Base-by-base conservation (phyloP, 2,329 filamentous ascomycete species). In the Paracorniculantispora psalliotae region DNA sequence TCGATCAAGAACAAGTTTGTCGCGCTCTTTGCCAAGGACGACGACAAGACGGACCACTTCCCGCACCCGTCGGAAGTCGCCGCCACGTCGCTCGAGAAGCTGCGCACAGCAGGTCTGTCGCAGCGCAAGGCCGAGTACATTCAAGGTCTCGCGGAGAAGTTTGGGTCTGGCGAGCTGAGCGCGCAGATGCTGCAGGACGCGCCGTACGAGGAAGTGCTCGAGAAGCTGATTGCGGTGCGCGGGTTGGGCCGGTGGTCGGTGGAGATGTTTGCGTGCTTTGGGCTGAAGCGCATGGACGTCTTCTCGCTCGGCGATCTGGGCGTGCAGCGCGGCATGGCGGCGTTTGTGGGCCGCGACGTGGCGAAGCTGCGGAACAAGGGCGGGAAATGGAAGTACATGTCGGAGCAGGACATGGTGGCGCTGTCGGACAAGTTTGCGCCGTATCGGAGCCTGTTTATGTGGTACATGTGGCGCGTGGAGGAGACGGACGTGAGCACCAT, bases 361-460 rank as follows among this genome's bases (percentile, higher is more conserved):
- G 84, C 79, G 48, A 96, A 93, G 74, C 76, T 97, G 61, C 97
- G 96, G 75, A 79, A 77, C 37, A 86, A 86, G 26, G 87, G 87
- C 33, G 90, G 90, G 47, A 97, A 97, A 77, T 97, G 92, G 88
- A 97, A 97, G 78, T 99, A 97, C 72, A 96, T 97, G 92, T 83
- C 82, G 37, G 94, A 97, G 75, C 83, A 86, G 70, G 94, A 97
- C 61, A 97, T 99, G 94, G 71, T 88, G 61, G 89, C 92, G 64
- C 80, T 91, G 63, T 87, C 91, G 13, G 89, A 87, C 59, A 85
- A 80, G 69, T 99, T 96, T 72, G 81, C 82, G 60, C 94, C 93
- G 3, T 97, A 96, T 74, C 87, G 92, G 69, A 94, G 88, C 67
- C 71, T 97, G 46, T 96, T 96, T 68, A 97, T 97, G 92, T 97